phyloP scores from a whole-genome alignment of 1,284 basidiomycete genomes.

The Irpex sp. region DNA sequence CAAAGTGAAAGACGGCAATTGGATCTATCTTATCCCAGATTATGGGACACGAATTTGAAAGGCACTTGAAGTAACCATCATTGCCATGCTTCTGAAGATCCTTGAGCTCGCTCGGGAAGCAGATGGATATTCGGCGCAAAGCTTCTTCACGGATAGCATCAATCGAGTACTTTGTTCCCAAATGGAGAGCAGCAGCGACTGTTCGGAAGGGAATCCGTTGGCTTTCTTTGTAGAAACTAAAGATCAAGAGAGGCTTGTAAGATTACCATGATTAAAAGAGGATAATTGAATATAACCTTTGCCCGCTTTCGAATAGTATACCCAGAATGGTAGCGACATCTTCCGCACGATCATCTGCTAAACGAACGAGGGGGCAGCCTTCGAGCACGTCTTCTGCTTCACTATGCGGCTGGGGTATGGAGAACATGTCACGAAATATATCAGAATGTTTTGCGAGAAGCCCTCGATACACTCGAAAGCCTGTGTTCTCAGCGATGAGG shows the following conservation, averaged over 20 bases:
- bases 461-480: conserved; percentile 64
- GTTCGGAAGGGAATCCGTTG: background rate
- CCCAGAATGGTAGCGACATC: background rate
- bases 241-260: background rate
- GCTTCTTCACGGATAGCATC: conserved; percentile 7
- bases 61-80: background rate
- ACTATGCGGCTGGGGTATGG: background rate
- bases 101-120: background rate
- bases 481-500: conserved; percentile 45
- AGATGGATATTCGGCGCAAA: background rate
- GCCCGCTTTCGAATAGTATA: background rate
- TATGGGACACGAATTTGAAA: background rate
- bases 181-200: conserved; percentile 5
- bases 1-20: background rate
- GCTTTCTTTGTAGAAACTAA: background rate
- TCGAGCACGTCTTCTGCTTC: background rate
- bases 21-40: background rate
- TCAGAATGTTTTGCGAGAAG: conserved; percentile 63
- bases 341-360: background rate
- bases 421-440: conserved; percentile 54
- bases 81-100: background rate
- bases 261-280: background rate
- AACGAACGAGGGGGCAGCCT: background rate
- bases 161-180: conserved; percentile 14
- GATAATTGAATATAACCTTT: background rate